These are phyloP conservation scores for Kodamaea hsintzibuensis DNA, from an alignment of 805 yeast species.

Conservation along the genomic window DNA sequence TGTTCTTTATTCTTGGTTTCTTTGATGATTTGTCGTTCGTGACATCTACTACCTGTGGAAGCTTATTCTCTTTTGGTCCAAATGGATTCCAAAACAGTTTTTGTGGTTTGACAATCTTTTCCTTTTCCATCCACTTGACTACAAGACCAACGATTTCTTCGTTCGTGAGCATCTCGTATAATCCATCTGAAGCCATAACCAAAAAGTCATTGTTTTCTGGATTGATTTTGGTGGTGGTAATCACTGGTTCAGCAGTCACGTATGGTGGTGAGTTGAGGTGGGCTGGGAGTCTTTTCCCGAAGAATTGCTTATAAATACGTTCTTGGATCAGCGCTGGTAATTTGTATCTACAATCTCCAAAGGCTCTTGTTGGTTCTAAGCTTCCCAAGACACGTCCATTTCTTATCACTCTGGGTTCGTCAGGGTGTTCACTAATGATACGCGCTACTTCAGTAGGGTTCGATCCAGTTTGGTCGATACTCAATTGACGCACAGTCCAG, in stretches of 20 bases:
- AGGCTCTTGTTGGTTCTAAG: conserved; percentile 92
- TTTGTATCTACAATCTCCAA: conserved; percentile 95
- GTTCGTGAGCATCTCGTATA: conserved; percentile 86
- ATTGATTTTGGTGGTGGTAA: conserved; percentile 75
- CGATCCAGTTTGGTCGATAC: conserved; percentile 93
- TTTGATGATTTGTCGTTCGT: conserved; percentile 63
- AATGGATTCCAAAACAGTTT: conserved; percentile 48
- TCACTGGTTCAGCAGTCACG: conserved; percentile 94
- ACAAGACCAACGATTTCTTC: conserved; percentile 93
- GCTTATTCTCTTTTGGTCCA: conserved; percentile 44
- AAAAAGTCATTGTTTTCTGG: conserved; percentile 78
- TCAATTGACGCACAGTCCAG: conserved; percentile 87
- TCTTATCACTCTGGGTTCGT: conserved; percentile 78
- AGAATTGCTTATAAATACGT: conserved; percentile 68
- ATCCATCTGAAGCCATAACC: conserved; percentile 92
- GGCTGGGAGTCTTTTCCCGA: conserved; percentile 76
- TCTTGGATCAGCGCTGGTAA: conserved; percentile 78
- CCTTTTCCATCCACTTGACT: conserved; percentile 86
- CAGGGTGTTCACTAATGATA: conserved; percentile 85
- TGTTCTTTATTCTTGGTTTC: conserved; percentile 63
- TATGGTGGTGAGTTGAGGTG: conserved; percentile 88
- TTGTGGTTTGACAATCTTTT: conserved; percentile 58
- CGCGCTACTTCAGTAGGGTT: conserved; percentile 85
- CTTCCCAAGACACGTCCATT: conserved; percentile 92
- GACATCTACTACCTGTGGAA: conserved; percentile 65